phyloP scores from a whole-genome alignment of 2,329 filamentous ascomycete species.

The Arthrobotrys musiformis region DNA sequence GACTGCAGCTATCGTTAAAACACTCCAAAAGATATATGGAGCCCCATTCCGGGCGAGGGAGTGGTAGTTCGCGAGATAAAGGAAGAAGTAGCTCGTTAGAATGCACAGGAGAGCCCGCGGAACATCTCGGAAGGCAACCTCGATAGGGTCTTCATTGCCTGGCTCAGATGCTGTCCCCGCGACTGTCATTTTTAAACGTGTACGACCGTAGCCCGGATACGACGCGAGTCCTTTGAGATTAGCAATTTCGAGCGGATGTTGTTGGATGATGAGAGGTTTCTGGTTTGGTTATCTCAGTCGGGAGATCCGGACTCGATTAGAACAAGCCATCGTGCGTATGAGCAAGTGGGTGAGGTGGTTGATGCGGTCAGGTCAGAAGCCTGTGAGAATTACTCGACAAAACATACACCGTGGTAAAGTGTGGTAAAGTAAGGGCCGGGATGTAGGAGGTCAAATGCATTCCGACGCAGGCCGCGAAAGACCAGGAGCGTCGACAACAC shows the following conservation, averaged over 20 bases:
- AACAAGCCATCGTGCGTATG: slow-evolving; percentile 8
- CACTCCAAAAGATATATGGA: slow-evolving; percentile 14
- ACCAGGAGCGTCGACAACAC: slow-evolving; percentile 13
- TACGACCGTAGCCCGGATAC: neutral
- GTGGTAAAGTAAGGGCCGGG: neutral
- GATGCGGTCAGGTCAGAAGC: slow-evolving; percentile 1
- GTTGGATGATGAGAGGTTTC: neutral
- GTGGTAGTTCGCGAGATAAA: slow-evolving; percentile 43
- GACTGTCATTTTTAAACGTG: slow-evolving; percentile 35
- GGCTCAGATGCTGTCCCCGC: slow-evolving; percentile 44
- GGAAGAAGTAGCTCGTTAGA: slow-evolving; percentile 24
- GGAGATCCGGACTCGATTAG: neutral
- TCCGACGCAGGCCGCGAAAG: slow-evolving; percentile 9
- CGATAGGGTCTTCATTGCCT: slow-evolving; percentile 39
- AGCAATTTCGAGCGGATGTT: neutral
- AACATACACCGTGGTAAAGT: neutral
- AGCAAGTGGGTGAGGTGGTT: neutral
- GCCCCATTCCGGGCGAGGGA: slow-evolving; percentile 33
- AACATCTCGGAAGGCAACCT: slow-evolving; percentile 46
- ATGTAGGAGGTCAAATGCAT: slow-evolving; percentile 20
- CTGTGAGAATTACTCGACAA: slow-evolving; percentile 6
- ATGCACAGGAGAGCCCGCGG: slow-evolving; percentile 39
- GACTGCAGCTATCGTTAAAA: slow-evolving; percentile 22
- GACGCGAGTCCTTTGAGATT: neutral
- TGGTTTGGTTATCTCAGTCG: slow-evolving; percentile 5